Conservation (phyloP, 2,329 filamentous ascomycete species). For the Colletotrichum paranaense region DNA sequence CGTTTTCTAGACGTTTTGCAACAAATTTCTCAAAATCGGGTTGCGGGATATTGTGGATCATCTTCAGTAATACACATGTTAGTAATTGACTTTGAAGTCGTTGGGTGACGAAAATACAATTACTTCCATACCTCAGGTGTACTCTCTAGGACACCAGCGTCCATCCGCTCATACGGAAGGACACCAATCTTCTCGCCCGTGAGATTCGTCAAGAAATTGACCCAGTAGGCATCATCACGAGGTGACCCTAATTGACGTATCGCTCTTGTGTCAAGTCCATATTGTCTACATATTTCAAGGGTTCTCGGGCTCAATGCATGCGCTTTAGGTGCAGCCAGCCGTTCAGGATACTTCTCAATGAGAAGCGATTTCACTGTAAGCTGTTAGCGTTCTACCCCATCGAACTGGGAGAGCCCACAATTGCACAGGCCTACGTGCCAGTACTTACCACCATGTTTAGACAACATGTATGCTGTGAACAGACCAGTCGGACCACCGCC, state of each 20-base stretch:
- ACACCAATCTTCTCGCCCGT: slow-evolving; percentile 25
- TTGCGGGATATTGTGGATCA: slow-evolving; percentile 57
- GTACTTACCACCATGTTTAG: slow-evolving; percentile 29
- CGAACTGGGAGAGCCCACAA: slow-evolving; percentile 13
- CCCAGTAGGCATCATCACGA: slow-evolving; percentile 31
- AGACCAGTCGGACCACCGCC: slow-evolving; percentile 50
- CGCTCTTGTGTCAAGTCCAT: slow-evolving; percentile 23
- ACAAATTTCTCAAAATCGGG: slow-evolving; percentile 49
- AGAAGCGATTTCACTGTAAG: slow-evolving; percentile 41
- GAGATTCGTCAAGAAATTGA: slow-evolving; percentile 34
- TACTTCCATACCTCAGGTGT: slow-evolving; percentile 29
- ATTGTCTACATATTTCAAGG: slow-evolving; percentile 35
- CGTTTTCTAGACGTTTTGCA: slow-evolving; percentile 39
- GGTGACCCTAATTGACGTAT: slow-evolving; percentile 22
- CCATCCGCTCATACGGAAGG: slow-evolving; percentile 35
- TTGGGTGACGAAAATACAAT: not conserved
- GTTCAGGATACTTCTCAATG: slow-evolving; percentile 45
- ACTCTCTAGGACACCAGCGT: slow-evolving; percentile 21
- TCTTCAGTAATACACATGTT: slow-evolving; percentile 28
- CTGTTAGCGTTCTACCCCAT: slow-evolving; percentile 12
- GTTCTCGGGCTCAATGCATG: slow-evolving; percentile 33
- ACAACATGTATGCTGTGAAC: slow-evolving; percentile 46
- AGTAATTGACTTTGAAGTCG: not conserved
- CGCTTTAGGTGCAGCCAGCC: slow-evolving; percentile 42
- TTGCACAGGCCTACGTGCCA: not conserved